These are phyloP conservation scores for Phragmites australis DNA, from an alignment of 176 grass and related monocot species.

Conservation along the genomic window DNA sequence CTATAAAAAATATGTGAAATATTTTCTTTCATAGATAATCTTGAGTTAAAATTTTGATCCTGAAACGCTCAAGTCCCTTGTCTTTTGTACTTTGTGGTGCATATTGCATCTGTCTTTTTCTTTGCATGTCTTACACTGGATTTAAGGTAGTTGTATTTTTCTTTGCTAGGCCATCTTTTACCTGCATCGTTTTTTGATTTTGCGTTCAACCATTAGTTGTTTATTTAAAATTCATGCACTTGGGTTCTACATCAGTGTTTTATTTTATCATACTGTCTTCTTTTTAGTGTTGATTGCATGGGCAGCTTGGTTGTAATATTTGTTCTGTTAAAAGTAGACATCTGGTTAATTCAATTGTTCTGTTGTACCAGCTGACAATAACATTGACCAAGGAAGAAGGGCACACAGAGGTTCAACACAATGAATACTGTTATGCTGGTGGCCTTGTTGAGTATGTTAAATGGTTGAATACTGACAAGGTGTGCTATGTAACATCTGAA, in stretches of 20 bases:
- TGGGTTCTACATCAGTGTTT: conserved; percentile 31
- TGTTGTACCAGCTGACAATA: conserved; percentile 71
- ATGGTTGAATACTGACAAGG: conserved; percentile 98
- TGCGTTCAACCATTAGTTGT: background rate
- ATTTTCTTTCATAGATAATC: background rate
- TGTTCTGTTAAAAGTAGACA: conserved; percentile 18
- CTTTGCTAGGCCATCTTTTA: conserved; percentile 4
- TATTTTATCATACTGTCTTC: background rate
- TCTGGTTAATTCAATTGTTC: conserved; percentile 28
- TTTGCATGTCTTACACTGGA: background rate
- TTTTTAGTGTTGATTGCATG: conserved; percentile 5
- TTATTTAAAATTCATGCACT: background rate
- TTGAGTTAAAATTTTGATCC: conserved; percentile 16
- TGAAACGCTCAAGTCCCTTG: conserved; percentile 2
- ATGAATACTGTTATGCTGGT: conserved; percentile 91
- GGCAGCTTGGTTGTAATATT: conserved; percentile 2
- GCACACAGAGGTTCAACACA: conserved; percentile 54
- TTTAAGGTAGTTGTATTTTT: conserved; percentile 1
- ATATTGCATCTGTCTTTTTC: background rate
- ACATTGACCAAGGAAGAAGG: conserved; percentile 80
- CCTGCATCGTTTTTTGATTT: background rate
- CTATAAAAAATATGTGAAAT: background rate
- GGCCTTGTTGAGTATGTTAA: conserved; percentile 95
- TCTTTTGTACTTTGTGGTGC: background rate
- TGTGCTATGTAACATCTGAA: conserved; percentile 41